phyloP scores from a whole-genome alignment of 2,329 filamentous ascomycete genomes.

The Sarocladiaceae sp. region DNA sequence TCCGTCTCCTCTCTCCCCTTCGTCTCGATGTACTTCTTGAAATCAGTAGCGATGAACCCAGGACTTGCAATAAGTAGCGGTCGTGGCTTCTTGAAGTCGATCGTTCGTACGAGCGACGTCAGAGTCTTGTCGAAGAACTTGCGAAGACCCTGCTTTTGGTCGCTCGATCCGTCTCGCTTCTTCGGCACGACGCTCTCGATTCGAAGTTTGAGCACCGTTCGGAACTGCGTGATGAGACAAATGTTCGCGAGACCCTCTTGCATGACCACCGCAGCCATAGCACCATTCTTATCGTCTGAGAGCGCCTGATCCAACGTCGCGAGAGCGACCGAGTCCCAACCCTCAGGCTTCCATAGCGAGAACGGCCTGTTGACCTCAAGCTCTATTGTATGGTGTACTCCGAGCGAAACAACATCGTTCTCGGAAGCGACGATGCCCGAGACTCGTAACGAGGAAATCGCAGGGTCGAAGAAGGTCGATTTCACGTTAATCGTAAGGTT shows the following conservation, averaged over 20 bases:
- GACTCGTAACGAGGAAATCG: slow-evolving; percentile 50
- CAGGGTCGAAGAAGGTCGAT: slow-evolving; percentile 55
- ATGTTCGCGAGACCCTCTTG: slow-evolving; percentile 83
- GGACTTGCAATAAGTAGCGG: slow-evolving; percentile 84
- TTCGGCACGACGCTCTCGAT: slow-evolving; percentile 64
- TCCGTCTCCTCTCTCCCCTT: slow-evolving; percentile 56
- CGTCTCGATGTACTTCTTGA: slow-evolving; percentile 68
- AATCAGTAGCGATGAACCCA: slow-evolving; percentile 78
- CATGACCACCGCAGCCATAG: slow-evolving; percentile 89
- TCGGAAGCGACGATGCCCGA: slow-evolving; percentile 50
- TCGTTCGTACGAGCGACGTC: slow-evolving; percentile 68
- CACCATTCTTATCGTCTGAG: slow-evolving; percentile 72
- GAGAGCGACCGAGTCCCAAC: slow-evolving; percentile 88
- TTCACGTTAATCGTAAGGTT: slow-evolving; percentile 53
- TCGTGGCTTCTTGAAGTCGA: slow-evolving; percentile 67
- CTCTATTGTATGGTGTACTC: slow-evolving; percentile 62
- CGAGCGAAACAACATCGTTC: slow-evolving; percentile 48
- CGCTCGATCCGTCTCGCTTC: slow-evolving; percentile 60
- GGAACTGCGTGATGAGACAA: slow-evolving; percentile 75
- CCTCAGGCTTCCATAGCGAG: slow-evolving; percentile 78
- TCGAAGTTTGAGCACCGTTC: slow-evolving; percentile 63
- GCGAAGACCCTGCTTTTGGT: slow-evolving; percentile 66
- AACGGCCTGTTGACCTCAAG: slow-evolving; percentile 86
- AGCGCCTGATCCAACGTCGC: slow-evolving; percentile 76
- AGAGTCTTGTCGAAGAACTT: slow-evolving; percentile 74